Conservation (phyloP, 345 rosid genomes). For the Boechera retrofracta region DNA sequence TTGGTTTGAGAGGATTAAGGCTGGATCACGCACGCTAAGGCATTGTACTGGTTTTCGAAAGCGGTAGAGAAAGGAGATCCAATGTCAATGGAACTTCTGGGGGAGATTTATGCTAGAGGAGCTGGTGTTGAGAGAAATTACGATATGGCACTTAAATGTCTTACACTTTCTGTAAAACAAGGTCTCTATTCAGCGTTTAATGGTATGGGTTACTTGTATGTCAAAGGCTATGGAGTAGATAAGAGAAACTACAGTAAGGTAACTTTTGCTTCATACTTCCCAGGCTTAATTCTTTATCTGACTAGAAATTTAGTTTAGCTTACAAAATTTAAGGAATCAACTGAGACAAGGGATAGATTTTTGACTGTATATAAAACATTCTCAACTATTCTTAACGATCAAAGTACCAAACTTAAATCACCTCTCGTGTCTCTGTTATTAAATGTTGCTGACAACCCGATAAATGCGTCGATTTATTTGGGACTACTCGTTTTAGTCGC, state of each 20-base stretch:
- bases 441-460: neutral
- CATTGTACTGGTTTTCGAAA: constrained; percentile 83
- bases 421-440: neutral
- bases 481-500: no score
- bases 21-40: constrained; percentile 74
- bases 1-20: constrained; percentile 90
- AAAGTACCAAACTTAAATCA: neutral
- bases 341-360: neutral
- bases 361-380: neutral
- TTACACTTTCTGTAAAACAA: constrained; percentile 72
- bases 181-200: constrained; percentile 84
- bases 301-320: constrained; percentile 17
- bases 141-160: constrained; percentile 84
- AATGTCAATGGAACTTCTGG: constrained; percentile 92
- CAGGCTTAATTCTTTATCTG: neutral
- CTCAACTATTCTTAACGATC: neutral
- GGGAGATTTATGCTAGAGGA: constrained; percentile 95
- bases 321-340: neutral
- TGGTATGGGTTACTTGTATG: constrained; percentile 89
- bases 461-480: no score
- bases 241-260: constrained; percentile 90
- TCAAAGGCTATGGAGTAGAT: constrained; percentile 94
- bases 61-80: constrained; percentile 90
- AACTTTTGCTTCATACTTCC: constrained; percentile 27
- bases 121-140: constrained; percentile 97